phyloP scores from a whole-genome alignment of 495 filamentous ascomycete species.

The Pyronema domesticum region DNA sequence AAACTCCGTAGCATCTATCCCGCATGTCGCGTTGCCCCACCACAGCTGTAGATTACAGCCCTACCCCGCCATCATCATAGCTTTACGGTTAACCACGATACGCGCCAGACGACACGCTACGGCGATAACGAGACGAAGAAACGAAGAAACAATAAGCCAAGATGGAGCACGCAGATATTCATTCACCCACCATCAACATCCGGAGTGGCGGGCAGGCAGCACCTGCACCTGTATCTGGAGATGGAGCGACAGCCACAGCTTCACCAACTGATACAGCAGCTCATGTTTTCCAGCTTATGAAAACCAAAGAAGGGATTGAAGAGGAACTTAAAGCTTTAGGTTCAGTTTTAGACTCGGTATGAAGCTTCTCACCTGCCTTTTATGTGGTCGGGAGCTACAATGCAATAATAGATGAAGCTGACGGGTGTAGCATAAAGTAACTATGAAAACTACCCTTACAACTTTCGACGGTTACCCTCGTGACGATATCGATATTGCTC shows the following conservation, averaged over 20 bases:
- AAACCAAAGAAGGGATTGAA: slow-evolving; percentile 66
- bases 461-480: slow-evolving; percentile 89
- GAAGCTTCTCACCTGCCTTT: slow-evolving; percentile 21
- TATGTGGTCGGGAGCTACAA: neutral
- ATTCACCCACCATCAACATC: slow-evolving; percentile 12
- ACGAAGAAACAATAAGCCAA: no score
- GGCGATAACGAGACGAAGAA: neutral
- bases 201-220: no score
- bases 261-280: neutral
- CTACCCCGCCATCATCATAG: no score
- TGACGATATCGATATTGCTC: slow-evolving; percentile 84
- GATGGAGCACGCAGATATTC: slow-evolving; percentile 17
- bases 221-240: neutral
- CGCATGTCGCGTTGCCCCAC: neutral
- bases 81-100: no score
- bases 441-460: slow-evolving; percentile 75
- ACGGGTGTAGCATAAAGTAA: slow-evolving; percentile 57
- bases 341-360: slow-evolving; percentile 70
- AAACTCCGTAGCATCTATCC: neutral
- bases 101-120: no score
- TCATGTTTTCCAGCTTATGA: slow-evolving; percentile 37
- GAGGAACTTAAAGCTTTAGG: slow-evolving; percentile 68
- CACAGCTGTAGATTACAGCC: neutral
- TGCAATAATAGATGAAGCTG: neutral
- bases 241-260: neutral